Evolutionary conservation across 164 flowering plant species (phyloP), one percentile per base, ranked within the genome.

Genomic region (Liquidambar formosana): DNA sequence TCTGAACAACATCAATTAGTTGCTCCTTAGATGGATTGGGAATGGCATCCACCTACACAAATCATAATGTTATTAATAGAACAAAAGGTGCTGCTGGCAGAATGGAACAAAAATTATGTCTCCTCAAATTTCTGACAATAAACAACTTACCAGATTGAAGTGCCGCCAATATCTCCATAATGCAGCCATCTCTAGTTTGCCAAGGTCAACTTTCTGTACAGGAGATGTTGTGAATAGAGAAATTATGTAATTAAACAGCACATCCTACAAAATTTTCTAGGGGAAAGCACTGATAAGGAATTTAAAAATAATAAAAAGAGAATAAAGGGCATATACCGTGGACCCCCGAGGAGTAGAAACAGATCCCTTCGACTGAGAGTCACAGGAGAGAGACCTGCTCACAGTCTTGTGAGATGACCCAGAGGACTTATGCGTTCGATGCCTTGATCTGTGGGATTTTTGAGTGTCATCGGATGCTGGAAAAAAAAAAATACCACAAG

Each of bases 1-100:
- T 84, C 69, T 89, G 94, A 62, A 92, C 99, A 69, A 85, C 85
- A 76, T 94, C 97, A 26, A 90, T 73, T 57, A 92, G 81, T 72
- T 94, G 91, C 79, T 92, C 94, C 69, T 85, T 92, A 8, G 98
- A 88, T 66, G 95, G 97, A 77, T 91, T 91, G 69, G 94, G 96
- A 19, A 79, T 80, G 56, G 81, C 78, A 75, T 89, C 94, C 70
- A 85, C 88, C 99, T 94, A 65, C 13, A 60, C 19, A 48, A 57
- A 21, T 43, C 25, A 63, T 1, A 10, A 26, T 54, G 49, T 57
- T 10, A 61, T 1, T 14, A 8, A 46, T 3, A 22, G 19, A 44
- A 45, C 45, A 45, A 52, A 27, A 61, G 22, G 22, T 8, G 16
- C 10, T 21, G 1, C 1, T 8, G 10, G 57, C 18, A 54, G 61